Evolutionary conservation across 2,329 filamentous ascomycete genomes (phyloP).

Genomic region (Ascochyta pisi): DNA sequence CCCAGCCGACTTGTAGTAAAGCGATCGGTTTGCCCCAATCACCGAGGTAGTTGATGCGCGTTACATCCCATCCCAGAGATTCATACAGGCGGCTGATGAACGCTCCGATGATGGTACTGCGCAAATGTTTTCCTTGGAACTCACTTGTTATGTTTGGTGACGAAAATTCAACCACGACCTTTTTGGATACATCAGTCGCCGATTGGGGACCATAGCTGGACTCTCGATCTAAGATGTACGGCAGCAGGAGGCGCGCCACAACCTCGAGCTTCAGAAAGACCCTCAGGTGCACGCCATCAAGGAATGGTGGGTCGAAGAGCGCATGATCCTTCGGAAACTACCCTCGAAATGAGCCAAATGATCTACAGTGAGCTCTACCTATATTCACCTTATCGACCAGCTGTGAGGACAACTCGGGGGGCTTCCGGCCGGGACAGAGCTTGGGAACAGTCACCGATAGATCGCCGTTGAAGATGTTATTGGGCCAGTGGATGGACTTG

Average conservation of each 20-base stretch:
- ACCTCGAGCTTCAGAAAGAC: slow-evolving; percentile 70
- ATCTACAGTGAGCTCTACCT: too few species aligned
- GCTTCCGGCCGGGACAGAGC: slow-evolving; percentile 33
- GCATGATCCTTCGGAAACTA: slow-evolving; percentile 73
- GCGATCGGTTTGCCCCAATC: slow-evolving; percentile 72
- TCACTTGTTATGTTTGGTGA: slow-evolving; percentile 79
- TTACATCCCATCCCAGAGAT: slow-evolving; percentile 66
- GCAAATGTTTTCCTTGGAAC: slow-evolving; percentile 70
- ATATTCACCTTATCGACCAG: slow-evolving; percentile 33
- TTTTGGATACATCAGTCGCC: slow-evolving; percentile 61
- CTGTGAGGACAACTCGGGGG: slow-evolving; percentile 21
- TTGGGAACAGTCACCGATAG: slow-evolving; percentile 36
- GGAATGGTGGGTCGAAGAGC: slow-evolving; percentile 68
- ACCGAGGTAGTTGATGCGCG: slow-evolving; percentile 70
- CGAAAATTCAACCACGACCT: slow-evolving; percentile 72
- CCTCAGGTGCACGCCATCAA: slow-evolving; percentile 68
- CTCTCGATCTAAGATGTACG: slow-evolving; percentile 65
- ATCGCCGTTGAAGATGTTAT: slow-evolving; percentile 42
- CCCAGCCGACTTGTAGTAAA: slow-evolving; percentile 69
- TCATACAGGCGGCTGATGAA: slow-evolving; percentile 68
- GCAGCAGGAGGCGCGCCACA: slow-evolving; percentile 66
- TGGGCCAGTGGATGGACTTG: slow-evolving; percentile 39
- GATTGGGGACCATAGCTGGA: slow-evolving; percentile 63
- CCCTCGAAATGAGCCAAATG: not conserved
- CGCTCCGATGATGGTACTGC: slow-evolving; percentile 71